Conservation (phyloP, 2,329 filamentous ascomycete species). For the Penicillium oxalicum region DNA sequence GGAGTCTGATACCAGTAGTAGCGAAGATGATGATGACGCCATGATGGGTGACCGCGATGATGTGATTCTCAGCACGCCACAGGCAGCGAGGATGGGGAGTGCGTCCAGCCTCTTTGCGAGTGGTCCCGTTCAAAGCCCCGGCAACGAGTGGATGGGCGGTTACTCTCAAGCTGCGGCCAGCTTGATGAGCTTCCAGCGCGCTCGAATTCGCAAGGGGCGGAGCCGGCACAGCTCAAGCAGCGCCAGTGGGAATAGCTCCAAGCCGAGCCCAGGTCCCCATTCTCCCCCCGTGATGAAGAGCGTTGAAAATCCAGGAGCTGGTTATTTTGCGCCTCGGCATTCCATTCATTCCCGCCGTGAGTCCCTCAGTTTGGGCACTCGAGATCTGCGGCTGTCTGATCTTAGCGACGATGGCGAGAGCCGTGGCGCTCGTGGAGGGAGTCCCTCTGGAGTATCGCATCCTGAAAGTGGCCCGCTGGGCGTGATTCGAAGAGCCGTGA, state of each 20-base stretch:
- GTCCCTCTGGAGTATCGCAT: constrained; percentile 29
- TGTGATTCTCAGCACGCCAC: constrained; percentile 68
- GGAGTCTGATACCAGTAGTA: constrained; percentile 70
- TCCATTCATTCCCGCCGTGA: constrained; percentile 62
- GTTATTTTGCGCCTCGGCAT: constrained; percentile 50
- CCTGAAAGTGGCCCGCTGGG: constrained; percentile 57
- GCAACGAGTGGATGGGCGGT: constrained; percentile 58
- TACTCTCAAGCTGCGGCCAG: constrained; percentile 65
- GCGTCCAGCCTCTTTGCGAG: constrained; percentile 43
- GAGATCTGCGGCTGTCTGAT: constrained; percentile 74
- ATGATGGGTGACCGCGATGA: constrained; percentile 71
- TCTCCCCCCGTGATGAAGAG: constrained; percentile 65
- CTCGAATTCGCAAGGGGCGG: constrained; percentile 52
- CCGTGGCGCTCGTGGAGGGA: constrained; percentile 28
- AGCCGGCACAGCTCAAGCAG: constrained; percentile 63
- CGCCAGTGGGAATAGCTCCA: constrained; percentile 64
- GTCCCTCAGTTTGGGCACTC: constrained; percentile 84
- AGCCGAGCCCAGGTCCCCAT: constrained; percentile 62
- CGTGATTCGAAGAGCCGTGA: constrained; percentile 77
- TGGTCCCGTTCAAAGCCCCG: constrained; percentile 46
- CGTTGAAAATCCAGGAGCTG: constrained; percentile 47
- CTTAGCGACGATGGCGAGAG: constrained; percentile 73
- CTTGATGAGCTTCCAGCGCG: constrained; percentile 71
- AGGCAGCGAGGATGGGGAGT: constrained; percentile 56
- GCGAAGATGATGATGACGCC: constrained; percentile 53